Conservation (phyloP, 148 eudicot genomes). For the Amaranthus cruentus region DNA sequence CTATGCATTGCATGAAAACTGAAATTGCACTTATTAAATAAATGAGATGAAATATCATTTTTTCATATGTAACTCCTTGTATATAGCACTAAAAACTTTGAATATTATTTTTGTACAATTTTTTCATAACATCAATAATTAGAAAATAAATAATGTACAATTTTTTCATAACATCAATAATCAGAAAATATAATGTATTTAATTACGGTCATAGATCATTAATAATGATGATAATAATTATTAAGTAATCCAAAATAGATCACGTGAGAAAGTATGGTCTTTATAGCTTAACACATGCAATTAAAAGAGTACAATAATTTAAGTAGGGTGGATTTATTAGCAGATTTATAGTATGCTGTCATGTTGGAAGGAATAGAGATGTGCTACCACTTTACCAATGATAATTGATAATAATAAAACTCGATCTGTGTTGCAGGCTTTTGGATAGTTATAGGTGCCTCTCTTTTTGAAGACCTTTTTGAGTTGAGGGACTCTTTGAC, state of each 20-base stretch:
- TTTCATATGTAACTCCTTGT: no score
- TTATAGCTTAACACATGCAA: slow-evolving; percentile 17
- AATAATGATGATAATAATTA: background rate
- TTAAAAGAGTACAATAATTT: background rate
- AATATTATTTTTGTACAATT: background rate
- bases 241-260: slow-evolving; percentile 11
- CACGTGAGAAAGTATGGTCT: slow-evolving; percentile 21
- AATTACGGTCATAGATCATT: background rate
- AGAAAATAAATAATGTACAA: background rate
- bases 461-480: no score
- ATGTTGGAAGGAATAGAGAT: slow-evolving; percentile 4
- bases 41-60: no score
- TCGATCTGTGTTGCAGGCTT: no score
- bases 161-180: slow-evolving; percentile 6
- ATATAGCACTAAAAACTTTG: background rate
- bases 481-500: no score
- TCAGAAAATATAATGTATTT: background rate
- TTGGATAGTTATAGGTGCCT: no score
- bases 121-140: slow-evolving; percentile 15
- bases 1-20: no score
- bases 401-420: no score
- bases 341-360: slow-evolving; percentile 19
- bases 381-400: background rate
- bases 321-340: slow-evolving; percentile 13
- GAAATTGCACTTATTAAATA: no score